phyloP scores from a whole-genome alignment of 306 rosid species.

The Phaseolus lunatus region DNA sequence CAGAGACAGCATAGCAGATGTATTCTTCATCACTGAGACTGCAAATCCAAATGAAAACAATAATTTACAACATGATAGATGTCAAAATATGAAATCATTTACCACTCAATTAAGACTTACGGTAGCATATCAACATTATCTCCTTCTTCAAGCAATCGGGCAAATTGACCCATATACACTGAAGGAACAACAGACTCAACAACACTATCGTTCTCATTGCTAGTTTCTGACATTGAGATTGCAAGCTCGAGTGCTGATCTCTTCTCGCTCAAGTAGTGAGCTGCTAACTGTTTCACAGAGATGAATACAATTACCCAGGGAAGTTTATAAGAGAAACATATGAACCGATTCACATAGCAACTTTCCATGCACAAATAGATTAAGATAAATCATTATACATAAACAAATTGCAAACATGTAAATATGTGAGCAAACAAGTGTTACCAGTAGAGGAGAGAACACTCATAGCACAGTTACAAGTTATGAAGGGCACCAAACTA shows the following conservation, averaged over 20 bases:
- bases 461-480: background rate
- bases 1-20: conserved; percentile 64
- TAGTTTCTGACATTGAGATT: conserved; percentile 70
- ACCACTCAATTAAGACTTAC: conserved; percentile 66
- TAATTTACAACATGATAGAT: conserved; percentile 41
- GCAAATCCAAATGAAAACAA: conserved; percentile 53
- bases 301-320: conserved; percentile 32
- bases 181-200: conserved; percentile 86
- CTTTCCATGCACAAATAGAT: background rate
- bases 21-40: conserved; percentile 91
- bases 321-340: background rate
- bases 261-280: conserved; percentile 87
- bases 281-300: conserved; percentile 79
- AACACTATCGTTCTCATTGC: conserved; percentile 57
- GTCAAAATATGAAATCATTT: conserved; percentile 27
- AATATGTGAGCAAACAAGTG: background rate
- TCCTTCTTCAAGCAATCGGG: conserved; percentile 79
- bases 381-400: background rate
- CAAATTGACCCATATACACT: conserved; percentile 80
- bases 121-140: conserved; percentile 68
- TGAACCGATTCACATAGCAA: conserved; percentile 30
- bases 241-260: conserved; percentile 79
- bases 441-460: background rate
- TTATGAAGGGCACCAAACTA: conserved; percentile 11
- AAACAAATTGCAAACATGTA: conserved; percentile 21